Evolutionary conservation across 2,329 filamentous ascomycete genomes (phyloP), one percentile per base, ranked within the genome.

Genomic region (Drechslerella stenobrocha): DNA sequence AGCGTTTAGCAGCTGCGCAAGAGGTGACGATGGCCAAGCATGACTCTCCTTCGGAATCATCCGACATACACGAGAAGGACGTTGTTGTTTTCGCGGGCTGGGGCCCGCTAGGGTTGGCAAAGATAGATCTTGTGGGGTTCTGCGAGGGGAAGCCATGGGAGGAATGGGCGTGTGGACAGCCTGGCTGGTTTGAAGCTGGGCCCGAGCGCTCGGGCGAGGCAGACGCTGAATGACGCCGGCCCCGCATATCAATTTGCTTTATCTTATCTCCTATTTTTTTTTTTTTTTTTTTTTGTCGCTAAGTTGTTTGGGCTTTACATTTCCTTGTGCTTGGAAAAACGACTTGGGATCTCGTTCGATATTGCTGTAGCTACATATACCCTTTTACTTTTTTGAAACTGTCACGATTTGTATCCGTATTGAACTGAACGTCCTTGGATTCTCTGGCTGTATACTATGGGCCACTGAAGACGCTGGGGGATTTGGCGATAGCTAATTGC

Each of bases 41-140:
- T 6, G 51, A 55, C 2, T 60, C 63, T 9, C 55, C 55, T 6
- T 67, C 63, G 2, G 63, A 67, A 20, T 67, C 55, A 2, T 67
- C 63, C 9, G 63, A 67, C 24, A 55, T 60, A 2, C 63, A 67
- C 18, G 63, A 67, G 37, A 67, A 67, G 18, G 63, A 67, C 13
- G 44, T 48, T 2, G 59, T 67, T 34, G 28, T 55, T 20, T 67
- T 67, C 44, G 63, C 60, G 18, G 63, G 55, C 7, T 67, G 63
- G 63, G 63, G 63, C 2, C 8, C 22, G 18, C 63, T 67, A 22
- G 63, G 63, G 22, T 30, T 67, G 13, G 63, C 63, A 11, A 67
- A 67, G 24, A 37, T 67, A 22, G 63, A 67, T 20, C 28, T 67
- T 28, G 63, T 56, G 48, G 63, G 63, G 44, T 67, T 67, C 35